Conservation (phyloP, 768 basidiomycete genomes). For the Mycena latifolia region DNA sequence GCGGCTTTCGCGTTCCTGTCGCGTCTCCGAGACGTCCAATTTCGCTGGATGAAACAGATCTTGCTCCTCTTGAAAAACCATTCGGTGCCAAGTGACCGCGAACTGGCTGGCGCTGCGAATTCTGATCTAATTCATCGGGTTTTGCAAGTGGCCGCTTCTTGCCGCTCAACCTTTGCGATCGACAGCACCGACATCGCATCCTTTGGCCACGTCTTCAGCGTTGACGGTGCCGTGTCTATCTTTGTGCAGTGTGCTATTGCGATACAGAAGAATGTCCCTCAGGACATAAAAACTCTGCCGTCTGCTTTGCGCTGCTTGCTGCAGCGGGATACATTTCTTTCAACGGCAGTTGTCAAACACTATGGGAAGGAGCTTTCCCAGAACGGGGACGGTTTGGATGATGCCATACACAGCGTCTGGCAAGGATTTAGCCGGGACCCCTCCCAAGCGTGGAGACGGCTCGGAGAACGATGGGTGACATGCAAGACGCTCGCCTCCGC, state of each 20-base stretch:
- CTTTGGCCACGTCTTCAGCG: constrained; percentile 36
- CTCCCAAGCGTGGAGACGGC: constrained; percentile 1
- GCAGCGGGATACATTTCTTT: constrained; percentile 2
- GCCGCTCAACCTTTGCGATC: constrained; percentile 45
- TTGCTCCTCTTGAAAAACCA: constrained; percentile 35
- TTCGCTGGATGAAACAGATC: constrained; percentile 50
- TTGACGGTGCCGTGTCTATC: too few relatives aligned
- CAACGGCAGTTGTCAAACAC: not conserved
- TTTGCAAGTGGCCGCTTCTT: constrained; percentile 6
- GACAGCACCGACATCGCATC: not conserved
- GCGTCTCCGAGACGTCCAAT: constrained; percentile 38
- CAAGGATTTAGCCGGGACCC: constrained; percentile 18
- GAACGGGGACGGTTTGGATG: constrained; percentile 3
- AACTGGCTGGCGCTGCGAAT: constrained; percentile 14
- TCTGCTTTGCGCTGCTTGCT: constrained; percentile 18
- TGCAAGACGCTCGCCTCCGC: constrained; percentile 36
- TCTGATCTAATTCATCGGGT: constrained; percentile 40
- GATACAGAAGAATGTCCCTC: too few relatives aligned
- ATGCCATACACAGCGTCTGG: constrained; percentile 1
- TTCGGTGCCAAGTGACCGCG: constrained; percentile 50
- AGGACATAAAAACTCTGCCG: not conserved
- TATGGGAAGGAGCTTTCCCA: too few relatives aligned
- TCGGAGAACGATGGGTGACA: constrained; percentile 44
- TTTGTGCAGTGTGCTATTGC: constrained; percentile 18
- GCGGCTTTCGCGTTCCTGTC: constrained; percentile 44